Conservation (phyloP, 371 early-diverging fungal species). For the Mucor sp. region DNA sequence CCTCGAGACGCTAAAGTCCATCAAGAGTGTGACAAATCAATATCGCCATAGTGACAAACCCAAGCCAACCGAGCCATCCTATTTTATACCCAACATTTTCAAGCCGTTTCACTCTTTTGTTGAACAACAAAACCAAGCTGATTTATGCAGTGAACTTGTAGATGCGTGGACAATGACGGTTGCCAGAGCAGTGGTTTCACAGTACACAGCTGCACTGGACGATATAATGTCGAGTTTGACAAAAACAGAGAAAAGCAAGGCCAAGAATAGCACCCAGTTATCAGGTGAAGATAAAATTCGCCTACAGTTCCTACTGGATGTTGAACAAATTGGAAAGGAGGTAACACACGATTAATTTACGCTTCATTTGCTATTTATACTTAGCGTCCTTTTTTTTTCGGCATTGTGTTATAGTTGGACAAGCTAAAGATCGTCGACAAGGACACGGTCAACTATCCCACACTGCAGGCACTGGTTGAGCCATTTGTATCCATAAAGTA, state of each 20-base stretch:
- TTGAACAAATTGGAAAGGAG: slow-evolving; percentile 49
- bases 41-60: slow-evolving; percentile 55
- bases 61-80: slow-evolving; percentile 58
- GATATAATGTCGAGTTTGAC: slow-evolving; percentile 36
- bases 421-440: slow-evolving; percentile 10
- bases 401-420: background rate
- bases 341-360: slow-evolving; percentile 28
- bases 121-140: slow-evolving; percentile 33
- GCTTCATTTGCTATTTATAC: background rate
- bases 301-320: slow-evolving; percentile 62
- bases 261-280: slow-evolving; percentile 25
- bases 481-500: background rate
- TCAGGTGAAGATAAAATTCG: slow-evolving; percentile 63
- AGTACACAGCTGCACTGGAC: slow-evolving; percentile 24
- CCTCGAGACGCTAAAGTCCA: slow-evolving; percentile 49
- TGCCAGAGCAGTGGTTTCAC: slow-evolving; percentile 33
- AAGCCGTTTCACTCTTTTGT: slow-evolving; percentile 54
- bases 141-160: slow-evolving; percentile 19
- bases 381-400: background rate
- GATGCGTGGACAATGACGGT: slow-evolving; percentile 35
- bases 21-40: slow-evolving; percentile 53
- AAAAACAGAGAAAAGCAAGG: slow-evolving; percentile 35
- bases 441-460: background rate
- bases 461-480: background rate
- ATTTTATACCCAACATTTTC: slow-evolving; percentile 63